Percentiles rank a stretch among this genome's conserved stretches.
These are phyloP conservation scores for Hansenula sp. DNA, from an alignment of 1,139 yeast genomes.

Conservation along the genomic window DNA sequence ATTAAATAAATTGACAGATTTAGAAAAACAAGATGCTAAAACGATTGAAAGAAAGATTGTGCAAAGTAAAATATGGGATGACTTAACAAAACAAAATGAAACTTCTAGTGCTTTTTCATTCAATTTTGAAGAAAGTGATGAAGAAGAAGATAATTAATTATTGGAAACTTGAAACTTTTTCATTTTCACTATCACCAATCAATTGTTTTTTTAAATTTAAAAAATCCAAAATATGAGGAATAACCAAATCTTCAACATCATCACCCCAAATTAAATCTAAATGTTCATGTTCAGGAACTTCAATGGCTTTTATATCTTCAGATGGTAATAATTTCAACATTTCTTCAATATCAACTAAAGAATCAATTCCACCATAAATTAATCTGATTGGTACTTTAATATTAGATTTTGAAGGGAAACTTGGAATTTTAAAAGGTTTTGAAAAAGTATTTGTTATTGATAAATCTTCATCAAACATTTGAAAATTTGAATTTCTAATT, in stretches of 20 bases:
- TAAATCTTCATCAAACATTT: slow-evolving; percentile 73
- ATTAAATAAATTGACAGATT: slow-evolving; percentile 26
- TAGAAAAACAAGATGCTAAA: slow-evolving; percentile 26
- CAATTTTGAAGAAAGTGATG: slow-evolving; percentile 16
- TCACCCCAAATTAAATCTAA: slow-evolving; percentile 87
- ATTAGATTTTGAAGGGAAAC: slow-evolving; percentile 55
- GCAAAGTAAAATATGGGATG: slow-evolving; percentile 28
- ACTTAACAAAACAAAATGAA: slow-evolving; percentile 11
- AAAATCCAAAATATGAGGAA: slow-evolving; percentile 46
- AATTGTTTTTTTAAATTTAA: slow-evolving; percentile 15
- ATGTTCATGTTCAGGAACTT: slow-evolving; percentile 58
- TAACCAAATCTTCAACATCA: slow-evolving; percentile 51
- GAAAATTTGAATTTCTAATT: slow-evolving; percentile 72
- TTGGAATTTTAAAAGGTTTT: slow-evolving; percentile 34
- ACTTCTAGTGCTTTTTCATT: slow-evolving; percentile 17
- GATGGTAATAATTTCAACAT: slow-evolving; percentile 42
- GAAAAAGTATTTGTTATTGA: slow-evolving; percentile 31
- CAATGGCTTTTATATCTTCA: slow-evolving; percentile 27
- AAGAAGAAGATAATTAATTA: not conserved
- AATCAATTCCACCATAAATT: slow-evolving; percentile 76
- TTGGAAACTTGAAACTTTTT: slow-evolving; percentile 7
- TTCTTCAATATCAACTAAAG: slow-evolving; percentile 77
- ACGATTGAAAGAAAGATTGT: slow-evolving; percentile 21
- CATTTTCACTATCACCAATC: slow-evolving; percentile 1
- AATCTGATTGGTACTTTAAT: slow-evolving; percentile 68